Base-by-base conservation (phyloP, 2,329 filamentous ascomycete species). In the Paraphoma chrysanthemicola region DNA sequence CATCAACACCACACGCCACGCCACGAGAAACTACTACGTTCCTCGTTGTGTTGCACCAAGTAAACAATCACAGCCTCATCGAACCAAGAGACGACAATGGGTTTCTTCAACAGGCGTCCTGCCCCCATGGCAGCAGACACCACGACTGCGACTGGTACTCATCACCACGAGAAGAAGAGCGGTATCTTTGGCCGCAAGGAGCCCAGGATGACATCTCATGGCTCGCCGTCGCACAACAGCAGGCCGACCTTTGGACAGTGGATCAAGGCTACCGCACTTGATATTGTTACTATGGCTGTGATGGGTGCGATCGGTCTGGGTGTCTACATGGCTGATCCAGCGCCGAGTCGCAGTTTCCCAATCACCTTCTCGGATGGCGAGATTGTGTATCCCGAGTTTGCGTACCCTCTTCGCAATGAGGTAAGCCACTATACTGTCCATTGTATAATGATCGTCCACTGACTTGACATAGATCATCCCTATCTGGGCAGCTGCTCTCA, bases 301-400 rank as follows among this genome's bases (percentile, higher is more conserved):
- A 85, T 91, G 82, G 88, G 89, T 9, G 85, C 83, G 11, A 77
- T 91, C 46, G 88, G 88, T 14, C 81, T 91, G 0, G 88, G 88
- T 55, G 88, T 90, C 53, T 90, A 90, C 76, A 78, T 83, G 60
- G 87, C 88, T 2, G 79, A 85, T 14, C 89, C 89, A 0, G 88
- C 88, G 0, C 86, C 89, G 0, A 86, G 83, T 6, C 83, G 89
- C n/a, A 90, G 87, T 9, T 92, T 92, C 71, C 83, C 89, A 36
- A 83, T 92, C 42, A 84, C 82, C 45, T 90, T 90, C 68, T 74
- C 80, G 30, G 85, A 91, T 63, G 87, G 88, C 57, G 85, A 90
- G 68, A 81, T 92, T 42, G 87, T 92, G 31, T 75, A 88, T 62
- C 89, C 90, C 0, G 71, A 91, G 57, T 90, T 91, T 63, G 88